These are phyloP conservation scores for Penicillium ochrochloron DNA, from an alignment of 495 filamentous ascomycete genomes.

Conservation along the genomic window DNA sequence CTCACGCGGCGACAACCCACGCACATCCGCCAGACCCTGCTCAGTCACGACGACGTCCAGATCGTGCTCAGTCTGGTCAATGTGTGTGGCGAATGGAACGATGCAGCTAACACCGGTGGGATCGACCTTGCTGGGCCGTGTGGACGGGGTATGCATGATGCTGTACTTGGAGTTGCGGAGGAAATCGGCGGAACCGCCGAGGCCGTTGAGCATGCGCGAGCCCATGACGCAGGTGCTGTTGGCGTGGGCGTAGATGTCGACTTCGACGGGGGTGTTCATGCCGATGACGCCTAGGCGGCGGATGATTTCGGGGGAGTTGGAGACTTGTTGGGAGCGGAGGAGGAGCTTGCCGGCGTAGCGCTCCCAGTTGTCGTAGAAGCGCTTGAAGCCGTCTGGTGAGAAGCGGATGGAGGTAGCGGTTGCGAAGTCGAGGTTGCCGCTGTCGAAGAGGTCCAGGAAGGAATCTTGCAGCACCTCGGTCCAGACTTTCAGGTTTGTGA, in stretches of 20 bases:
- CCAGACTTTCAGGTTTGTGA: slow-evolving; percentile 89
- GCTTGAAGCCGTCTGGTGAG: slow-evolving; percentile 88
- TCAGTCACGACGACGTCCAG: slow-evolving; percentile 88
- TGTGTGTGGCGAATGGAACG: slow-evolving; percentile 90
- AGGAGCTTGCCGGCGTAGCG: slow-evolving; percentile 81
- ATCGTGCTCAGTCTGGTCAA: slow-evolving; percentile 93
- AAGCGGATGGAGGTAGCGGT: slow-evolving; percentile 92
- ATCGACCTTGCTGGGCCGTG: slow-evolving; percentile 80
- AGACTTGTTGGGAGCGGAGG: slow-evolving; percentile 83
- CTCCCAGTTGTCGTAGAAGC: slow-evolving; percentile 89
- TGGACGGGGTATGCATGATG: slow-evolving; percentile 92
- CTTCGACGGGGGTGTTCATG: slow-evolving; percentile 95
- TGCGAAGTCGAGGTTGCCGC: slow-evolving; percentile 86
- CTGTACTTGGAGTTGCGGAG: slow-evolving; percentile 80
- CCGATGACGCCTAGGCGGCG: slow-evolving; percentile 84
- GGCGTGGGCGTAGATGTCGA: slow-evolving; percentile 93
- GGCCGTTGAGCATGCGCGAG: slow-evolving; percentile 87
- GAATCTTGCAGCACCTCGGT: slow-evolving; percentile 93
- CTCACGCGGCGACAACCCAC: slow-evolving; percentile 80
- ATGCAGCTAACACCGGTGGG: slow-evolving; percentile 85
- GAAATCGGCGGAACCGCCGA: slow-evolving; percentile 90
- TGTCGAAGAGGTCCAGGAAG: slow-evolving; percentile 94
- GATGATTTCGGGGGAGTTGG: slow-evolving; percentile 95
- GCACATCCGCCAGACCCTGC: slow-evolving; percentile 84
- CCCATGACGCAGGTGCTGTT: slow-evolving; percentile 93